phyloP scores from a whole-genome alignment of 164 flowering plant genomes.

The Piper longum region DNA sequence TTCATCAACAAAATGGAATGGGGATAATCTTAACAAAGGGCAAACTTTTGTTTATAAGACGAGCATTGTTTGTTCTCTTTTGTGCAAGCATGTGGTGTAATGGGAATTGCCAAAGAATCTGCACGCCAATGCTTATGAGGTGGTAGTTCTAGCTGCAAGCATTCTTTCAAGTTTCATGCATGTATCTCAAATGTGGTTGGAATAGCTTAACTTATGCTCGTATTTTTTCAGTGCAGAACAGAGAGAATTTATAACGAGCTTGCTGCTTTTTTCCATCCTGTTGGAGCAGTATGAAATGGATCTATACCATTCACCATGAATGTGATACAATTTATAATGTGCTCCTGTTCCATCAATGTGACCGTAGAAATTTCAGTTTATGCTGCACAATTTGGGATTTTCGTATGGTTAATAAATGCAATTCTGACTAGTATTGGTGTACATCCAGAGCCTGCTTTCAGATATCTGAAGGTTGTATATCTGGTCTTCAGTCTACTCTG shows the following conservation, averaged over 20 bases:
- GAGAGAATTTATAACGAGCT: conserved; percentile 45
- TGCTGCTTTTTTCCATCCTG: conserved; percentile 25
- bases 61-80: no score
- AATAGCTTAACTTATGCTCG: not conserved
- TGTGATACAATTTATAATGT: no score
- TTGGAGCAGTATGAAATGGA: conserved; percentile 43
- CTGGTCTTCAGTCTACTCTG: conserved; percentile 36
- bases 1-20: no score
- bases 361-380: no score
- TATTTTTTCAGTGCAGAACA: conserved; percentile 32
- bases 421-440: no score
- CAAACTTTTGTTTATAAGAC: no score
- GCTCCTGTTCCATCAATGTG: no score
- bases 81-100: no score
- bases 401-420: not conserved
- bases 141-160: not conserved
- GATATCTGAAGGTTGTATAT: conserved; percentile 36
- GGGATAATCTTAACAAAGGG: no score
- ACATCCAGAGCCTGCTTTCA: conserved; percentile 49
- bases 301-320: no score
- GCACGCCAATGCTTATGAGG: not conserved
- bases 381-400: not conserved
- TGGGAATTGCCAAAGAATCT: no score
- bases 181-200: not conserved
- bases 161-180: no score